Percentiles rank a stretch among this genome's conserved stretches.
phyloP scores from a whole-genome alignment of 2,329 filamentous ascomycete species.

The Aspergillus sp. region DNA sequence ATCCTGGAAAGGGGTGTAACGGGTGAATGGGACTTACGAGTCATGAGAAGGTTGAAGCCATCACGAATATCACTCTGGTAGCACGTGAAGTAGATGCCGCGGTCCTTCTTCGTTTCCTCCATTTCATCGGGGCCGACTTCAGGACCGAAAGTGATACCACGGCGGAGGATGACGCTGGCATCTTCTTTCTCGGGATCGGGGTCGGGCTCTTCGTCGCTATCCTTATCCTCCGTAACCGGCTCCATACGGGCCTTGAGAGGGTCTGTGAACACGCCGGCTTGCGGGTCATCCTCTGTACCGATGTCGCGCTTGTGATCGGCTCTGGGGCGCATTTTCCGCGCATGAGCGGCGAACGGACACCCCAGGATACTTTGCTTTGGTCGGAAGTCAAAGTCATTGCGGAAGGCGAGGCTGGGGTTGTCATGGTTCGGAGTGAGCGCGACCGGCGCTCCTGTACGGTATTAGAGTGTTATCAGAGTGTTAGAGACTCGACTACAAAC shows the following conservation, averaged over 20 bases:
- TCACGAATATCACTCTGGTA: constrained; percentile 1
- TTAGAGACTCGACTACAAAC: not conserved
- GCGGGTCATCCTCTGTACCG: not conserved
- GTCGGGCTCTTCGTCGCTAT: too few species aligned
- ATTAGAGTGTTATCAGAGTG: not conserved
- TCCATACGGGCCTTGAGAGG: too few species aligned
- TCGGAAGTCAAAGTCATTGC: constrained; percentile 1
- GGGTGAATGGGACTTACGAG: not conserved
- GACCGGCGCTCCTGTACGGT: constrained; percentile 2
- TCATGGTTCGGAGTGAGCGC: not conserved
- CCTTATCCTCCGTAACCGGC: too few species aligned
- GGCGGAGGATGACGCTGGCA: too few species aligned
- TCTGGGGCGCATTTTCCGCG: not conserved
- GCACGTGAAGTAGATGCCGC: not conserved
- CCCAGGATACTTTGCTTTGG: not conserved
- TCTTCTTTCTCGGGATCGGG: too few species aligned
- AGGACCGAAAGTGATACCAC: too few species aligned
- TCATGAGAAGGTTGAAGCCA: not conserved
- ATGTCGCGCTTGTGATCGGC: too few species aligned
- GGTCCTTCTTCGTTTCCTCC: not conserved
- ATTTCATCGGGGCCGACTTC: not conserved
- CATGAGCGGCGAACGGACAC: constrained; percentile 10
- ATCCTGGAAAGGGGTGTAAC: too few species aligned
- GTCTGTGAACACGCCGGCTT: not conserved
- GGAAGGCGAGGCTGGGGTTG: not conserved